A percentile compares a stretch with the other conserved stretches of the same genome.
Evolutionary conservation across 345 rosid species (phyloP).

Genomic region (rapeseed (Brassica napus)): Da-Ae NC_063450.1:40107501-40108000

Average conservation of each 20-base stretch:
- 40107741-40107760: background rate
- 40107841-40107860: background rate
- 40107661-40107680: no score
- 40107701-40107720: no score
- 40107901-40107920: background rate
- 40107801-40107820: background rate
- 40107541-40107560: background rate
- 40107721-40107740: no score
- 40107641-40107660: background rate
- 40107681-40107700: no score
- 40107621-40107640: background rate
- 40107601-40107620: background rate
- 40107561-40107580: background rate
- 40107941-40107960: background rate
- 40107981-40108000: constrained; percentile 6
- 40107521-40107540: background rate
- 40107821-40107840: background rate
- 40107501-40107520: background rate
- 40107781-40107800: background rate
- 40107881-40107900: background rate
- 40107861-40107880: background rate
- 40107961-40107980: background rate
- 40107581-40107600: constrained; percentile 1
- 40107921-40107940: background rate
- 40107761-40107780: background rate